Percentiles rank a stretch among this genome's conserved stretches.
Conservation (phyloP, 495 filamentous ascomycete genomes). For the Cercophora scortea region DNA sequence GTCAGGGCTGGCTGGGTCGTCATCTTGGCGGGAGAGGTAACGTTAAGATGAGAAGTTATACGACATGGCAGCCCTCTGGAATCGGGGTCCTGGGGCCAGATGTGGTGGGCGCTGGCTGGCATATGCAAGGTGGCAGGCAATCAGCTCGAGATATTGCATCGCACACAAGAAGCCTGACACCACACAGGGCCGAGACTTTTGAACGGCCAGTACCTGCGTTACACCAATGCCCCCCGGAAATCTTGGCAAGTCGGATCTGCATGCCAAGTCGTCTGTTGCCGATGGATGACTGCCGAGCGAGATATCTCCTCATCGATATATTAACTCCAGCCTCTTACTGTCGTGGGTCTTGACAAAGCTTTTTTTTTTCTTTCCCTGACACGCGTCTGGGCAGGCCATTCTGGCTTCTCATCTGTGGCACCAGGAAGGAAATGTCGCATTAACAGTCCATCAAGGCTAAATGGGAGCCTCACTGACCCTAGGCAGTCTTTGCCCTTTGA, state of each 20-base stretch:
- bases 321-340: background rate
- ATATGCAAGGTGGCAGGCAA: too few species aligned
- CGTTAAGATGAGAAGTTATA: constrained; percentile 3
- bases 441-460: background rate
- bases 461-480: background rate
- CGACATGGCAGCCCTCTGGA: background rate
- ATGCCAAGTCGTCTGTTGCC: constrained; percentile 15
- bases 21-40: constrained; percentile 2
- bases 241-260: constrained; percentile 19
- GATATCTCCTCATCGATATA: constrained; percentile 3
- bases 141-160: too few species aligned
- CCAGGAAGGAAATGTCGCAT: background rate
- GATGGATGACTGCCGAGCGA: constrained; percentile 14
- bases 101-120: background rate
- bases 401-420: background rate
- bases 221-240: constrained; percentile 5
- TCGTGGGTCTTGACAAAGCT: background rate
- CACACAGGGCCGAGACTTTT: background rate
- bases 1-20: background rate
- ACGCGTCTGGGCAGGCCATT: background rate
- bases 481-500: background rate
- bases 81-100: background rate
- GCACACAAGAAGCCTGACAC: too few species aligned
- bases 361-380: background rate
- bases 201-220: background rate